Conservation (phyloP, 192 early-diverging fungal species). For the Rhizoclosmatium globosum region DNA sequence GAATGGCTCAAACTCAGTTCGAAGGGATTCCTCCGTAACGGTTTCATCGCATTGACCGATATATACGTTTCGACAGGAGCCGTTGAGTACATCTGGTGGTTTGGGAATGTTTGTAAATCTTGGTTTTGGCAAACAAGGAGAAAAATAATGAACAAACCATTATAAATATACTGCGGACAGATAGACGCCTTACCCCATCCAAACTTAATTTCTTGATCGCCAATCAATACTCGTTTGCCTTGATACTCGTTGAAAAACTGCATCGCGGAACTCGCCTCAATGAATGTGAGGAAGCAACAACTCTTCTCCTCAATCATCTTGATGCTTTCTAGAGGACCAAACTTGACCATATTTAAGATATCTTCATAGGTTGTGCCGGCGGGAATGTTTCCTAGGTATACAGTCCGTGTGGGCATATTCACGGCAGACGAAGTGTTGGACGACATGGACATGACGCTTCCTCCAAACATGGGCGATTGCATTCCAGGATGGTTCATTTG, state of each 20-base stretch:
- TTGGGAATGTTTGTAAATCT: background rate
- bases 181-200: slow-evolving; percentile 78
- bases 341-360: slow-evolving; percentile 74
- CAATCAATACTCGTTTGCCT: slow-evolving; percentile 57
- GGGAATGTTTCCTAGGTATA: slow-evolving; percentile 86
- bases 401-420: slow-evolving; percentile 68
- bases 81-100: slow-evolving; percentile 62
- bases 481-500: background rate
- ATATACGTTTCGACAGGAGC: slow-evolving; percentile 85
- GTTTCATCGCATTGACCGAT: slow-evolving; percentile 75
- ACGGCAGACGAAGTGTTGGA: background rate
- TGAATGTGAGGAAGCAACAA: slow-evolving; percentile 84
- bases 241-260: slow-evolving; percentile 67
- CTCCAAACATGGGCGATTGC: slow-evolving; percentile 17
- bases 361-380: slow-evolving; percentile 63
- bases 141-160: slow-evolving; percentile 26
- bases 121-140: background rate
- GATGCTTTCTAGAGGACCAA: slow-evolving; percentile 73
- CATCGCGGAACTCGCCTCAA: slow-evolving; percentile 70
- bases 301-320: slow-evolving; percentile 79
- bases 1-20: slow-evolving; percentile 70
- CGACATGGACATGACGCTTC: background rate
- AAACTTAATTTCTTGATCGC: slow-evolving; percentile 70
- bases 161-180: slow-evolving; percentile 57
- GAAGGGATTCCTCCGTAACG: slow-evolving; percentile 59